These are phyloP conservation scores for Daucus carota DNA, from an alignment of 129 eudicot genomes.

Conservation along the genomic window DNA sequence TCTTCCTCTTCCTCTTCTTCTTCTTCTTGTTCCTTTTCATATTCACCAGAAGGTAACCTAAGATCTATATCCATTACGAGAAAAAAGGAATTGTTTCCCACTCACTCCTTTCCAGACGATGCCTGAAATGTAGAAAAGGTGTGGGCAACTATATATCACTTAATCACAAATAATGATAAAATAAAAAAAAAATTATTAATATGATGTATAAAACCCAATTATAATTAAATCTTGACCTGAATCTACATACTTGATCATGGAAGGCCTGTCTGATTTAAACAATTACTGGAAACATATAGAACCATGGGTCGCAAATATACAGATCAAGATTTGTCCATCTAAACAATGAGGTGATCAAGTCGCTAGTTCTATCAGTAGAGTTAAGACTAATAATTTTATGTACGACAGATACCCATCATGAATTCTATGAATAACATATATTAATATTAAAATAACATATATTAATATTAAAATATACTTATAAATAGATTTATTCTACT, in stretches of 20 bases:
- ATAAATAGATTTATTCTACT: too few relatives aligned
- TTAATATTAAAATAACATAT: too few relatives aligned
- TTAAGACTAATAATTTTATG: neutral
- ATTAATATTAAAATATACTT: too few relatives aligned
- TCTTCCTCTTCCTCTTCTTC: conserved; percentile 50
- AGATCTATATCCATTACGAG: conserved; percentile 79
- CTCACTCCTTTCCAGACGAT: conserved; percentile 7
- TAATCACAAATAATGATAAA: neutral
- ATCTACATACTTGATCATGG: neutral
- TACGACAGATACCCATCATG: neutral
- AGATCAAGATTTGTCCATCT: neutral
- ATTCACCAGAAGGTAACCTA: conserved; percentile 86
- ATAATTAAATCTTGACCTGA: neutral
- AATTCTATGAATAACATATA: too few relatives aligned
- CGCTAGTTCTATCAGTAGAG: neutral
- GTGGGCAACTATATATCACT: conserved; percentile 12
- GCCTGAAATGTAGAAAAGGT: conserved; percentile 23
- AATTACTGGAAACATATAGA: neutral
- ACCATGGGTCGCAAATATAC: neutral
- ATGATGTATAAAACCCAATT: neutral
- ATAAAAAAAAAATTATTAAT: neutral
- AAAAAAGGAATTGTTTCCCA: conserved; percentile 9
- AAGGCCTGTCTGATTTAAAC: neutral
- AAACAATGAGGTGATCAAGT: neutral
- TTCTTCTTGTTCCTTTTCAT: conserved; percentile 54